Percentiles rank a stretch among this genome's conserved stretches.
phyloP scores from a whole-genome alignment of 768 basidiomycete genomes.

The Russula earlei region DNA sequence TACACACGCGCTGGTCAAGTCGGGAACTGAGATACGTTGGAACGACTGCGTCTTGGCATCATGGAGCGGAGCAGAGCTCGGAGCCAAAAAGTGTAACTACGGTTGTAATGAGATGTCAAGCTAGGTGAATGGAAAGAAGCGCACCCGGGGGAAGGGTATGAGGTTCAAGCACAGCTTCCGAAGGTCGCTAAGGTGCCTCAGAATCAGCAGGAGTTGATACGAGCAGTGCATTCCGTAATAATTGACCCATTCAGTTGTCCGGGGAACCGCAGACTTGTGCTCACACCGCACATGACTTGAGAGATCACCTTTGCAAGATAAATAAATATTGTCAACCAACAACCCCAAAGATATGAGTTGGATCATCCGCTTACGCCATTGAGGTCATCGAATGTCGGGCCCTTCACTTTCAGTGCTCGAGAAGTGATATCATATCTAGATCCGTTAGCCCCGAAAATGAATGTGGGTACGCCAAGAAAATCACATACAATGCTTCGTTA shows the following conservation, averaged over 20 bases:
- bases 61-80: constrained; percentile 86
- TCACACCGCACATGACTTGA: constrained; percentile 90
- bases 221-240: not conserved
- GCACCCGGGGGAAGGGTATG: constrained; percentile 88
- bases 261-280: constrained; percentile 87
- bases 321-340: not conserved
- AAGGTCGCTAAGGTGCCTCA: constrained; percentile 47
- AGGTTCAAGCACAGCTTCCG: constrained; percentile 91
- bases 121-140: constrained; percentile 15
- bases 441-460: not conserved
- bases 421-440: constrained; percentile 63
- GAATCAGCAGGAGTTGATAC: not conserved
- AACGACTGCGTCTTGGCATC: constrained; percentile 55
- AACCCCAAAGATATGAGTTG: not conserved
- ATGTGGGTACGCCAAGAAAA: not conserved
- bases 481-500: constrained; percentile 71
- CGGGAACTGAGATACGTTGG: constrained; percentile 50
- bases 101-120: constrained; percentile 2
- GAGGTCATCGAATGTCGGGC: constrained; percentile 55
- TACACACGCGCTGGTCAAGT: constrained; percentile 66
- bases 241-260: constrained; percentile 82
- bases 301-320: constrained; percentile 48
- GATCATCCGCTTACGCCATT: constrained; percentile 44
- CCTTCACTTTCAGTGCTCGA: constrained; percentile 53
- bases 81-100: constrained; percentile 93